Percentiles rank a stretch among this genome's conserved stretches.
phyloP scores from a whole-genome alignment of 331 rosid genomes.

The Spiraea crenata region DNA sequence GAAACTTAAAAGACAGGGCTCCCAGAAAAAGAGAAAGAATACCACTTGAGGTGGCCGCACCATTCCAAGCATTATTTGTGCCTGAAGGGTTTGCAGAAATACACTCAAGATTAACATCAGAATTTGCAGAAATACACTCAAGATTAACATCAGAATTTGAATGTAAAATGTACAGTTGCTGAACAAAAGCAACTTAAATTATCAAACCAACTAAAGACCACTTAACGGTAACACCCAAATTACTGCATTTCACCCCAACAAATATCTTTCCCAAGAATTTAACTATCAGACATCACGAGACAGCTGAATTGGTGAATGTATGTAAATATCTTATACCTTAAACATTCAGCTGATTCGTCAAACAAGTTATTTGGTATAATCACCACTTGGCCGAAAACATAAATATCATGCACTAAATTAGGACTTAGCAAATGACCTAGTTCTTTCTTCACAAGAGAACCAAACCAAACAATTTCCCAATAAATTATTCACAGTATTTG shows the following conservation, averaged over 20 bases:
- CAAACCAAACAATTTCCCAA: background rate
- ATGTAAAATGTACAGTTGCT: background rate
- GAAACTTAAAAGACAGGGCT: conserved; percentile 9
- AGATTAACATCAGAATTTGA: conserved; percentile 23
- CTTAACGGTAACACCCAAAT: background rate
- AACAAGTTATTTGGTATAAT: background rate
- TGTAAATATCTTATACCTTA: too few relatives aligned
- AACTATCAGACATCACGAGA: background rate
- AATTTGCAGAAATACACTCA: conserved; percentile 17
- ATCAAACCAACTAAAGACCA: background rate
- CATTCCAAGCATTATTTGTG: conserved; percentile 99
- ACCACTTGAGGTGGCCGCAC: conserved; percentile 86
- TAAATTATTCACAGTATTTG: background rate
- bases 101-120: conserved; percentile 24
- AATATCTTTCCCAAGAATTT: background rate
- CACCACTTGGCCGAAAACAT: background rate
- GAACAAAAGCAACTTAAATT: conserved; percentile 3
- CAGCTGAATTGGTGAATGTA: too few relatives aligned
- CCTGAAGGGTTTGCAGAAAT: conserved; percentile 45
- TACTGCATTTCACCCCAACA: background rate
- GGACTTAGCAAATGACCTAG: background rate
- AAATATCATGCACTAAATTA: background rate
- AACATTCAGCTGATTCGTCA: background rate
- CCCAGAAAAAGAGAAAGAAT: conserved; percentile 18
- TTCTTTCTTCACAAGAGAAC: background rate